Evolutionary conservation across 2,329 filamentous ascomycete species (phyloP), one percentile per base, ranked within the genome.

Genomic region (Talaromyces sp.): DNA sequence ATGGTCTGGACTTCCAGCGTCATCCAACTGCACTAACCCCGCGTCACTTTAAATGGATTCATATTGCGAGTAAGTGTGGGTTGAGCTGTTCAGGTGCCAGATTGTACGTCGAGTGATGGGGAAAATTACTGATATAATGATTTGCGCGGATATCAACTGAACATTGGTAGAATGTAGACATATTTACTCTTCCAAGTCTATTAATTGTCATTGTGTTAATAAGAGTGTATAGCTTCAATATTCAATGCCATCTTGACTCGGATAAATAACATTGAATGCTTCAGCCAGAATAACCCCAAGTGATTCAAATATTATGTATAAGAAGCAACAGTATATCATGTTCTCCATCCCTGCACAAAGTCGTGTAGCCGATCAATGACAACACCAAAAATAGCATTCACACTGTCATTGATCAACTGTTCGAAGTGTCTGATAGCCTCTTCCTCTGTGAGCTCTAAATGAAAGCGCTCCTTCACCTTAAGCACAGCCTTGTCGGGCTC

Each of bases 361-460:
- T 93, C 92, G 78, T 99, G 95, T 67, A 98, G 80, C 68, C 91
- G 88, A 79, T 99, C 95, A 79, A 99, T 97, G 43, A 98, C 89
- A 4, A 96, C 91, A 0, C 93, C 92, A 67, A 96, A 93, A 69
- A 96, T 87, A 53, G 92, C 92, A 73, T 90, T 93, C 64, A 95
- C 83, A 64, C 91, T 93, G 72, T 96, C 92, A 67, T 95, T 90
- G 71, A 99, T 96, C 62, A 98, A 83, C 64, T 89, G 85, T 68
- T 96, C 93, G 73, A 98, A 89, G 72, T 93, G 87, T 56, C 90
- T 80, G 62, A 96, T 89, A 1, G 95, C 93, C 70, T 98, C 93
- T 71, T 96, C 93, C 74, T 99, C 95, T 54, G 83, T 89, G 72
- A 96, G 84, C 71, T 96, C 93, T 55, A 99, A 75, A 76, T 96